Conservation (phyloP, 371 early-diverging fungal species). For the Smittium mucronatum region DNA sequence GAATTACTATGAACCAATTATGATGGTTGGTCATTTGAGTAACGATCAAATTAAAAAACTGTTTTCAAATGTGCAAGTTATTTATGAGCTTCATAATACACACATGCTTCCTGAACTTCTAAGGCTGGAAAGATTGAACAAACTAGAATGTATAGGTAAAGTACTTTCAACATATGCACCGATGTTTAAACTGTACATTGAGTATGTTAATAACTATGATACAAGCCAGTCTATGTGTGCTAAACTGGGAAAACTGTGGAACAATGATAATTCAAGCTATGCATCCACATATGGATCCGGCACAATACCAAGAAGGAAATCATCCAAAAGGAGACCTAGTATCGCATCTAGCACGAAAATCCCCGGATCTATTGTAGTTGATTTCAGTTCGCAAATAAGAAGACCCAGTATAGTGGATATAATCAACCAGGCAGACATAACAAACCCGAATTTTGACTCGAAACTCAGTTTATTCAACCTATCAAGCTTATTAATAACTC, state of each 20-base stretch:
- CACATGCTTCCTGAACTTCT: slow-evolving; percentile 41
- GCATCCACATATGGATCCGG: not conserved
- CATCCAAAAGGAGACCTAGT: not conserved
- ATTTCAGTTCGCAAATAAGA: not conserved
- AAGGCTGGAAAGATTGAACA: not conserved
- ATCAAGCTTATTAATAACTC: slow-evolving; percentile 55
- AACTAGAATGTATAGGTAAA: not conserved
- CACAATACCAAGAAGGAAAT: not conserved
- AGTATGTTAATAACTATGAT: slow-evolving; percentile 15
- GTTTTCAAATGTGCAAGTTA: slow-evolving; percentile 55
- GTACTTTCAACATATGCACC: not conserved
- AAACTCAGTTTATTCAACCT: not conserved
- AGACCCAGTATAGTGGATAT: not conserved
- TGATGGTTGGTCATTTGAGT: slow-evolving; percentile 25
- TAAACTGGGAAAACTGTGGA: slow-evolving; percentile 38
- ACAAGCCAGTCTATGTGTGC: slow-evolving; percentile 13
- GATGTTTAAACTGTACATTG: slow-evolving; percentile 8
- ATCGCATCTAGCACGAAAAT: not conserved
- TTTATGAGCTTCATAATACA: slow-evolving; percentile 47
- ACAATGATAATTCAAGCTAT: not conserved
- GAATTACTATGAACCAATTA: slow-evolving; percentile 35
- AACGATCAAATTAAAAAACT: slow-evolving; percentile 38
- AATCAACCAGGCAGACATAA: not conserved
- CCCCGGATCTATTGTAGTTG: not conserved
- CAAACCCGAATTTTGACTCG: not conserved